phyloP scores from a whole-genome alignment of 208 protist genomes.

The Acanthamoeba healyi region DNA sequence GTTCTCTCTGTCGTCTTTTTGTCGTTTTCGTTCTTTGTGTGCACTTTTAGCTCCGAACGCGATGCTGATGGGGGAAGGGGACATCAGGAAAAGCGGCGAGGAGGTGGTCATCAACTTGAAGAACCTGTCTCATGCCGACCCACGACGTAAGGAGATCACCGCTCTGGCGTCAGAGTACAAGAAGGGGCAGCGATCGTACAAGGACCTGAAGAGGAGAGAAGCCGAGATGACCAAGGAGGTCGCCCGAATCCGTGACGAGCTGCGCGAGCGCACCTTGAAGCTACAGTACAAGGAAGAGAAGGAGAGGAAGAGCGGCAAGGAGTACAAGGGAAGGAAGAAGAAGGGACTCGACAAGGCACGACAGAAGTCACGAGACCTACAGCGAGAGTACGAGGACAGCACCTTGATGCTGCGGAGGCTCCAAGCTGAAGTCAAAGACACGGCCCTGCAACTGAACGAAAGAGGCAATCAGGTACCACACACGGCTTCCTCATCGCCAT shows the following conservation, averaged over 20 bases:
- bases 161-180: background rate
- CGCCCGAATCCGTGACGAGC: background rate
- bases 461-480: background rate
- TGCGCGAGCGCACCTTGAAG: background rate
- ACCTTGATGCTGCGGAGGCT: background rate
- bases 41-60: too few species aligned
- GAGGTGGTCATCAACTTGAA: constrained; percentile 33
- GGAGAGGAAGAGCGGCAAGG: constrained; percentile 29
- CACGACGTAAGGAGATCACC: constrained; percentile 25
- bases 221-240: background rate
- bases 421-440: background rate
- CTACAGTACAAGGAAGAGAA: constrained; percentile 7
- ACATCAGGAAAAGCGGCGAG: background rate
- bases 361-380: background rate
- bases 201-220: constrained; percentile 24
- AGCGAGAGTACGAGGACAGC: background rate
- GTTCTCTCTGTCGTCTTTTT: background rate
- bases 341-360: constrained; percentile 21
- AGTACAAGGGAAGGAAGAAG: background rate
- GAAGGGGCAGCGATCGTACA: background rate
- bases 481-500: too few species aligned
- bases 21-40: background rate
- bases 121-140: background rate
- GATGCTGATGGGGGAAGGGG: too few species aligned
- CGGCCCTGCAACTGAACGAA: background rate